Evolutionary conservation across 306 rosid genomes (phyloP).

Genomic region (Cucumis sativus): DNA sequence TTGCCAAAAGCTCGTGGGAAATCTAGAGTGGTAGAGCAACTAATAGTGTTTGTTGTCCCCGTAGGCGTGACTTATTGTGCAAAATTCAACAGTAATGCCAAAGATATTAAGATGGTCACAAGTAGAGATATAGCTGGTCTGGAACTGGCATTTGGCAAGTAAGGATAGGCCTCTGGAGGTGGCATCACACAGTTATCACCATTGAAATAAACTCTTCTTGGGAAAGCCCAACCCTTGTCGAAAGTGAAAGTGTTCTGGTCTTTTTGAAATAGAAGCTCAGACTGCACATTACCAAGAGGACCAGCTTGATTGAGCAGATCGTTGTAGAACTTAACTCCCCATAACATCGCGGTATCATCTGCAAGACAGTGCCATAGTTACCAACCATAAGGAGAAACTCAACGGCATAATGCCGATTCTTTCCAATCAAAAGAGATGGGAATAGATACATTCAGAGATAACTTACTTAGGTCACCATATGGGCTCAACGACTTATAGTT

Average conservation of each 20-base stretch:
- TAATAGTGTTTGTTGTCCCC: slow-evolving; percentile 1
- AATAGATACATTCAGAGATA: slow-evolving; percentile 1
- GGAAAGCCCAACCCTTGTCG: slow-evolving; percentile 98
- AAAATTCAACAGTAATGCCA: slow-evolving; percentile 28
- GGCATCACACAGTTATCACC: slow-evolving; percentile 82
- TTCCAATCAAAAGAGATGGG: background rate
- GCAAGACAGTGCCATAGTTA: slow-evolving; percentile 19
- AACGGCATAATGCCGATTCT: background rate
- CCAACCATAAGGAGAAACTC: background rate
- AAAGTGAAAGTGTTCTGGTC: slow-evolving; percentile 74
- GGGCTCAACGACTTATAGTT: slow-evolving; percentile 72
- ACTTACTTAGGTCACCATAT: slow-evolving; percentile 89
- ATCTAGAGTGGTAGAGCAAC: slow-evolving; percentile 9
- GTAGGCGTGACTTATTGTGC: slow-evolving; percentile 17
- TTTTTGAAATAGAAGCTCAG: slow-evolving; percentile 77
- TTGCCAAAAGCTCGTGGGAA: slow-evolving; percentile 13
- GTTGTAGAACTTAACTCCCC: slow-evolving; percentile 87
- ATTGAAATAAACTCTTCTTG: slow-evolving; percentile 85
- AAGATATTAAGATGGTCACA: slow-evolving; percentile 32
- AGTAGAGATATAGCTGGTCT: slow-evolving; percentile 24
- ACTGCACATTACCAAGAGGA: slow-evolving; percentile 77
- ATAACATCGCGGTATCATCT: slow-evolving; percentile 94
- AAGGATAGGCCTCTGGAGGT: slow-evolving; percentile 95
- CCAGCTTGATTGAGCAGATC: slow-evolving; percentile 79
- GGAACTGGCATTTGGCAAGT: slow-evolving; percentile 68